phyloP scores from a whole-genome alignment of 768 basidiomycete genomes.

The Lepiota venenata region DNA sequence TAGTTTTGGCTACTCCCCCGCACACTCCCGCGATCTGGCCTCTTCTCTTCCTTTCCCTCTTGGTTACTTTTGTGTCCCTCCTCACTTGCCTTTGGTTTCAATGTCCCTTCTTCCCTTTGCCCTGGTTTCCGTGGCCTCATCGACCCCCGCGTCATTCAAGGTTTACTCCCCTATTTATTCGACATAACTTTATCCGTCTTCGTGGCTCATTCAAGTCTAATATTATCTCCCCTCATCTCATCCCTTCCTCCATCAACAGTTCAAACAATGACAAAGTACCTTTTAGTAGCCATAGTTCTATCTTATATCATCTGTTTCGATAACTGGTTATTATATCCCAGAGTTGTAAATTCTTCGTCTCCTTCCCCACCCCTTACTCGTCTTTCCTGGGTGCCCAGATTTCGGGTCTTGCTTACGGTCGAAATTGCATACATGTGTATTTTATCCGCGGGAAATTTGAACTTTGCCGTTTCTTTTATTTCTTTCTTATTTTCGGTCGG shows the following conservation, averaged over 20 bases:
- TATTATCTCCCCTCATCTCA: slow-evolving; percentile 1
- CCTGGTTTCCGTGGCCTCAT: slow-evolving; percentile 1
- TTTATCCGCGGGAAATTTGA: slow-evolving; percentile 8
- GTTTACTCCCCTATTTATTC: slow-evolving; percentile 9
- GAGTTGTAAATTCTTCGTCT: neutral
- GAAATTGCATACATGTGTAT: slow-evolving; percentile 2
- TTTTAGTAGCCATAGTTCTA: slow-evolving; percentile 9
- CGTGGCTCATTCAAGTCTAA: neutral
- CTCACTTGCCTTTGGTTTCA: neutral
- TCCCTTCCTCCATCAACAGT: neutral
- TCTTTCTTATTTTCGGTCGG: neutral
- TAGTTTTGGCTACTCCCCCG: neutral
- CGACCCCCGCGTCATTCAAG: neutral
- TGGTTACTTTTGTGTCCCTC: neutral
- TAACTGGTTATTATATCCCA: slow-evolving; percentile 10
- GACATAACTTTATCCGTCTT: slow-evolving; percentile 7
- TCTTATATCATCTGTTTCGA: slow-evolving; percentile 8
- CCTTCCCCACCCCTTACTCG: neutral
- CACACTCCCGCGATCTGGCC: neutral
- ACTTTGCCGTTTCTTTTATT: neutral
- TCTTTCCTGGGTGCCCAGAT: neutral
- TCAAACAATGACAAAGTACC: neutral
- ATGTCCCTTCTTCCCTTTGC: neutral
- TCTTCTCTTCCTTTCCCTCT: neutral
- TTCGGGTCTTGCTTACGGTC: neutral